Evolutionary conservation across 2,329 filamentous ascomycete genomes (phyloP), one percentile per base, ranked within the genome.

Genomic region (Lachnellula willkommii): DNA sequence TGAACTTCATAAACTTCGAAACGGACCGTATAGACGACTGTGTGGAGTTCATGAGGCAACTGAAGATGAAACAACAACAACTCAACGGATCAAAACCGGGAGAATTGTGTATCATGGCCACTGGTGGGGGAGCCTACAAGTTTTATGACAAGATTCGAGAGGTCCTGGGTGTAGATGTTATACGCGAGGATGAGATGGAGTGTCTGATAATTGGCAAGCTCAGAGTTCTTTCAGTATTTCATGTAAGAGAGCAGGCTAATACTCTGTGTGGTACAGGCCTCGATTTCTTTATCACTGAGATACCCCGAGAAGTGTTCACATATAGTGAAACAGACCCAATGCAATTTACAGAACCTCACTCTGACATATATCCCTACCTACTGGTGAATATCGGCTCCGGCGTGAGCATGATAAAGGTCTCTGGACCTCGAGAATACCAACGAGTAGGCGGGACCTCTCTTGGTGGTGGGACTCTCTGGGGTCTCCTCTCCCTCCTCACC

Each of bases 271-370:
- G 36, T 35, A 59, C 65, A 90, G 91, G 93, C 12, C 84, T 99
- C 45, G 94, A 99, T 71, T 99, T 97, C 76, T 97, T 99, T 78
- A 97, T 97, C 69, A 95, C 90, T 62, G 92, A 97, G 71, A 97
- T 99, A 57, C 94, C 94, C 20, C 85, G 88, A 64, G 94, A 99
- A 74, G 93, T 99, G 53, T 99, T 99, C 69, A 96, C 91, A 20
- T 97, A 97, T 73, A 92, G 88, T 69, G 93, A 95, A 71, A 82
- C 83, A 36, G 87, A 94, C 65, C 91, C 92, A 4, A 95, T 96
- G 88, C 83, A 90, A 67, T 97, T 96, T 69, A 84, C 87, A 63
- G 83, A 87, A 58, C 84, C 90, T 1, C 78, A 79, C 46, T 78
- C 84, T n/a, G 85, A 93, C 63, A 90, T 96, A 57, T 97, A 99